phyloP scores from a whole-genome alignment of 2,329 filamentous ascomycete species.

The Ploettnerulaceae sp. region DNA sequence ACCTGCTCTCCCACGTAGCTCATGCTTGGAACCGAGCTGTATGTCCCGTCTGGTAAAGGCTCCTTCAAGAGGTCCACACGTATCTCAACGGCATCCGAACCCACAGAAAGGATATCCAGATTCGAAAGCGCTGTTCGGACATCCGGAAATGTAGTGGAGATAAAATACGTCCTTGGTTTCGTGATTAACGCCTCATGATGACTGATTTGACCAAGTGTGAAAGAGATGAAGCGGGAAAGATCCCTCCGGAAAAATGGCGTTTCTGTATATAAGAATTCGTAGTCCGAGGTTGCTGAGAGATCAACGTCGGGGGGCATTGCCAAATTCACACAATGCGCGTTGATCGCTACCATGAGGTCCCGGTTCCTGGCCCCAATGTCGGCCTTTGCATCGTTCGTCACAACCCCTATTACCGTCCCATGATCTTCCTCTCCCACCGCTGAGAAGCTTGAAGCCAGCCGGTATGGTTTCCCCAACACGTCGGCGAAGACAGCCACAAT shows the following conservation, averaged over 20 bases:
- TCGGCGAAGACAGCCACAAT: slow-evolving; percentile 74
- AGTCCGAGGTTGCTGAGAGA: slow-evolving; percentile 68
- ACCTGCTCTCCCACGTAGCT: slow-evolving; percentile 83
- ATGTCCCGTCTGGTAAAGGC: slow-evolving; percentile 56
- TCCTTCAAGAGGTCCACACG: slow-evolving; percentile 78
- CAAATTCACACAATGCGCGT: slow-evolving; percentile 69
- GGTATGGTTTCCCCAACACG: slow-evolving; percentile 69
- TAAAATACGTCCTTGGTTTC: slow-evolving; percentile 75
- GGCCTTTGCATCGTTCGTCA: slow-evolving; percentile 49
- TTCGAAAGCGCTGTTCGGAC: slow-evolving; percentile 78
- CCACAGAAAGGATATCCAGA: slow-evolving; percentile 80
- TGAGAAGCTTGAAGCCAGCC: slow-evolving; percentile 51
- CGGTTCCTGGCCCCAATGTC: slow-evolving; percentile 56
- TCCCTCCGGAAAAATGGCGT: slow-evolving; percentile 69
- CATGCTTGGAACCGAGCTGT: slow-evolving; percentile 66
- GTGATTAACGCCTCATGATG: slow-evolving; percentile 73
- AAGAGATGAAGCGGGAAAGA: slow-evolving; percentile 71
- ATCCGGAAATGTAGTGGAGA: slow-evolving; percentile 85
- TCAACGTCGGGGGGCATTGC: slow-evolving; percentile 63
- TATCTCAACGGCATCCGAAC: slow-evolving; percentile 79
- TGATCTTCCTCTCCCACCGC: slow-evolving; percentile 50
- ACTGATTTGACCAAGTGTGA: slow-evolving; percentile 73
- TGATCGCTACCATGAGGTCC: slow-evolving; percentile 61
- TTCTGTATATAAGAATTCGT: slow-evolving; percentile 80
- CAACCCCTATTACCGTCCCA: slow-evolving; percentile 64